phyloP scores from a whole-genome alignment of 495 filamentous ascomycete species.

The Daldinia decipiens region DNA sequence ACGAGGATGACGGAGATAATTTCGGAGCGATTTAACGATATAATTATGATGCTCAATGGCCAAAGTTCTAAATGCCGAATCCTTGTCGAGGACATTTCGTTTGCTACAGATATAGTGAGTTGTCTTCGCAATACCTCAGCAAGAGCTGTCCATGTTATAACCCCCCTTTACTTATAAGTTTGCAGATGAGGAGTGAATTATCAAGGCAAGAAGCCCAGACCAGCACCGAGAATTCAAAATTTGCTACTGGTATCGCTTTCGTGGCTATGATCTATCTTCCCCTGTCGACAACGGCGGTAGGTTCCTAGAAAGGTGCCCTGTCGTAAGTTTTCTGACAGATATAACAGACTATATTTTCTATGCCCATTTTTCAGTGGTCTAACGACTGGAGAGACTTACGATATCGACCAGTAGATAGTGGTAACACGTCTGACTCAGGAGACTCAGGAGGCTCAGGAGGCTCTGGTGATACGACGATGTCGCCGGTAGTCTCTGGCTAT shows the following conservation, averaged over 20 bases:
- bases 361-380: conserved; percentile 13
- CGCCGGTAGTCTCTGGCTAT: conserved; percentile 12
- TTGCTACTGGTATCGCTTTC: not conserved
- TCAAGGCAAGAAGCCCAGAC: conserved; percentile 4
- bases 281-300: conserved; percentile 5
- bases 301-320: too few relatives aligned
- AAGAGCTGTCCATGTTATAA: too few relatives aligned
- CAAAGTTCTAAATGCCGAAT: not conserved
- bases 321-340: conserved; percentile 10
- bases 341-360: conserved; percentile 5
- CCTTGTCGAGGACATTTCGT: not conserved
- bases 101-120: conserved; percentile 6
- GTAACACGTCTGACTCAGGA: too few relatives aligned
- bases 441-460: too few relatives aligned
- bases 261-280: conserved; percentile 13
- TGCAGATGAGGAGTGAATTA: conserved; percentile 2
- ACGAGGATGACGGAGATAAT: too few relatives aligned
- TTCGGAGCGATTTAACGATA: conserved; percentile 13
- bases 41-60: not conserved
- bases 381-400: conserved; percentile 12
- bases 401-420: not conserved
- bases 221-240: not conserved
- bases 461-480: too few relatives aligned
- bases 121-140: too few relatives aligned
- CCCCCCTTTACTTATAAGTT: too few relatives aligned